These are phyloP conservation scores for Phytophthora podocarpi DNA, from an alignment of 352 stramenopile genomes.

Conservation along the genomic window DNA sequence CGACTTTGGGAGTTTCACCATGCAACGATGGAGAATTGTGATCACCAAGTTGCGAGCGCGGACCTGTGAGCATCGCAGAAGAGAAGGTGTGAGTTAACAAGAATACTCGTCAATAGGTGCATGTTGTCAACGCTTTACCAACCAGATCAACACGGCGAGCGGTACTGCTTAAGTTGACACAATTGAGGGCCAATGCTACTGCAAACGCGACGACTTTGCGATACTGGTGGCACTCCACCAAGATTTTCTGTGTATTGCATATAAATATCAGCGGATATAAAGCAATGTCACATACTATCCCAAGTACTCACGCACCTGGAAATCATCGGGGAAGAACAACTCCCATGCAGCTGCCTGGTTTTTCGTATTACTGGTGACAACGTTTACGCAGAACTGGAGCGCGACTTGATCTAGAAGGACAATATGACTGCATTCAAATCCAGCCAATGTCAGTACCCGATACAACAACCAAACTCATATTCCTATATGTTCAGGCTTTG, in stretches of 20 bases:
- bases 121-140: not conserved
- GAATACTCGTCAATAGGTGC: not conserved
- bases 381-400: slow-evolving; percentile 82
- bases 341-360: slow-evolving; percentile 64
- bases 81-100: slow-evolving; percentile 3
- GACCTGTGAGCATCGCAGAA: slow-evolving; percentile 34
- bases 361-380: slow-evolving; percentile 42
- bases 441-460: slow-evolving; percentile 1
- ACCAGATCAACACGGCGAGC: slow-evolving; percentile 60
- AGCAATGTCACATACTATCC: not conserved
- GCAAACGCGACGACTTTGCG: slow-evolving; percentile 80
- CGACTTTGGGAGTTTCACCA: slow-evolving; percentile 38
- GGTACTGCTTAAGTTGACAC: slow-evolving; percentile 48
- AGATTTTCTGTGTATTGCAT: slow-evolving; percentile 60
- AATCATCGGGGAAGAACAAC: slow-evolving; percentile 70
- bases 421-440: slow-evolving; percentile 37
- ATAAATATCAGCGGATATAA: not conserved
- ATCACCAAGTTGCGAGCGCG: slow-evolving; percentile 73
- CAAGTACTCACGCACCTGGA: slow-evolving; percentile 58
- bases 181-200: slow-evolving; percentile 69
- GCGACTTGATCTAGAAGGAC: slow-evolving; percentile 66
- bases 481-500: not conserved
- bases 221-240: slow-evolving; percentile 80
- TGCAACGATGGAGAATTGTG: slow-evolving; percentile 77
- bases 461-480: not conserved